phyloP scores from a whole-genome alignment of 1,139 yeast species.

The Sugiyamaella sp. region DNA sequence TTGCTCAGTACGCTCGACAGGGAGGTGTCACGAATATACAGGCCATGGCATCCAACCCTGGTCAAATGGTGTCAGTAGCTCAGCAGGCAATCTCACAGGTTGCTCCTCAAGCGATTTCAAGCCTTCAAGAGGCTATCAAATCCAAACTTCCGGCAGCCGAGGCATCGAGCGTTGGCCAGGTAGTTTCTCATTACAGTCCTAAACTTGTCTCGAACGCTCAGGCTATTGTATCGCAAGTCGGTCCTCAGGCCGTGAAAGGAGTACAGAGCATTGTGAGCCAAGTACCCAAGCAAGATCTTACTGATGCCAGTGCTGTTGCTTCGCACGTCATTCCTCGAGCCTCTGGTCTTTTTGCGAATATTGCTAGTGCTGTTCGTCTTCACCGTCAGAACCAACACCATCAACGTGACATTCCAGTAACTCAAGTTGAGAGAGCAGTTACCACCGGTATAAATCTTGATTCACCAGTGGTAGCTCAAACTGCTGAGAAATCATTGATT shows the following conservation, averaged over 20 bases:
- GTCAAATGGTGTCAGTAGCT: background rate
- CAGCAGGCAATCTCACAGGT: slow-evolving; percentile 1
- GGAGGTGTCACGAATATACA: background rate
- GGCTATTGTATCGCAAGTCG: slow-evolving; percentile 1
- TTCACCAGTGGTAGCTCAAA: background rate
- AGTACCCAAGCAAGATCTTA: slow-evolving; percentile 6
- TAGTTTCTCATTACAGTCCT: background rate
- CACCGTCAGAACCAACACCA: background rate
- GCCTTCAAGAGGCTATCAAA: background rate
- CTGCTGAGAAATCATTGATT: background rate
- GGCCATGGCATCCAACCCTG: background rate
- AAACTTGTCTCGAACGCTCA: slow-evolving; percentile 5
- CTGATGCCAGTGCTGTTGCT: slow-evolving; percentile 1
- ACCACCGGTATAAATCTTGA: background rate
- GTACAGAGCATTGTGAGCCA: slow-evolving; percentile 7
- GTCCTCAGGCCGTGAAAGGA: background rate
- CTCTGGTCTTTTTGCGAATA: background rate
- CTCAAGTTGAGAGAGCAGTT: background rate
- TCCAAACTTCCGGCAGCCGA: background rate
- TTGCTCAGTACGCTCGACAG: slow-evolving; percentile 3
- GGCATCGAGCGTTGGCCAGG: slow-evolving; percentile 1
- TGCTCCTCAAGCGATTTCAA: slow-evolving; percentile 6
- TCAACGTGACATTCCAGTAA: background rate
- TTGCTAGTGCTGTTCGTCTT: background rate
- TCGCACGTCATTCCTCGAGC: slow-evolving; percentile 2